These are phyloP conservation scores for Vaccinium darrowii DNA, from an alignment of 148 eudicot genomes.

Conservation along the genomic window DNA sequence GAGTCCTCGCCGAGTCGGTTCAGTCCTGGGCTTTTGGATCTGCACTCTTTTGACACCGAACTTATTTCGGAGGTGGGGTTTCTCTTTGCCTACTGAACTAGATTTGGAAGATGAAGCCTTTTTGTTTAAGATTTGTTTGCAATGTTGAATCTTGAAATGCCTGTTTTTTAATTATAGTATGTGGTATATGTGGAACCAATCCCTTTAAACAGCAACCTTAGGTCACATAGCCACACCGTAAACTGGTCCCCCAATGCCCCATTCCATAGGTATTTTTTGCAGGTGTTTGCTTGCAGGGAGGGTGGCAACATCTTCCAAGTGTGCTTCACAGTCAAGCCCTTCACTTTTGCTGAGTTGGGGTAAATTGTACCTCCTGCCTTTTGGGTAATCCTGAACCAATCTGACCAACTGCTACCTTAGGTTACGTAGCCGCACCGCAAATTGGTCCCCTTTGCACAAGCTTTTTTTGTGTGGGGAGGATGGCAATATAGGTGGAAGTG, in stretches of 20 bases:
- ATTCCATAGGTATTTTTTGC: no score
- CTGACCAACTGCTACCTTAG: neutral
- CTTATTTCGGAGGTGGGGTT: conserved; percentile 71
- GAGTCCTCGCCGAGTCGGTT: conserved; percentile 48
- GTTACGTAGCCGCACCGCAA: neutral
- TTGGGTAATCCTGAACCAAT: neutral
- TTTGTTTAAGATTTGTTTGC: neutral
- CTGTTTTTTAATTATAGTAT: neutral
- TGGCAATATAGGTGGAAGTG: neutral
- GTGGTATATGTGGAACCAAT: no score
- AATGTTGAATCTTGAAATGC: neutral
- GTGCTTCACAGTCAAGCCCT: no score
- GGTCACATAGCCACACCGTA: no score
- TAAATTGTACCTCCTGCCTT: no score
- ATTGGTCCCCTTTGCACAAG: neutral
- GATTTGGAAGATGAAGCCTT: neutral
- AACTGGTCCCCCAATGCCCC: no score
- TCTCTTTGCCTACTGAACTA: neutral
- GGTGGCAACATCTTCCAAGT: no score
- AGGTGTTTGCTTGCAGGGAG: no score
- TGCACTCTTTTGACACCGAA: conserved; percentile 87
- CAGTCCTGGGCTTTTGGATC: conserved; percentile 92
- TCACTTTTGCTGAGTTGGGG: no score
- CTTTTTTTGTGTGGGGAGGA: neutral
- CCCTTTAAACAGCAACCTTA: no score